Base-by-base conservation (phyloP, 2,329 filamentous ascomycete species). In the Helotiales sp. region DNA sequence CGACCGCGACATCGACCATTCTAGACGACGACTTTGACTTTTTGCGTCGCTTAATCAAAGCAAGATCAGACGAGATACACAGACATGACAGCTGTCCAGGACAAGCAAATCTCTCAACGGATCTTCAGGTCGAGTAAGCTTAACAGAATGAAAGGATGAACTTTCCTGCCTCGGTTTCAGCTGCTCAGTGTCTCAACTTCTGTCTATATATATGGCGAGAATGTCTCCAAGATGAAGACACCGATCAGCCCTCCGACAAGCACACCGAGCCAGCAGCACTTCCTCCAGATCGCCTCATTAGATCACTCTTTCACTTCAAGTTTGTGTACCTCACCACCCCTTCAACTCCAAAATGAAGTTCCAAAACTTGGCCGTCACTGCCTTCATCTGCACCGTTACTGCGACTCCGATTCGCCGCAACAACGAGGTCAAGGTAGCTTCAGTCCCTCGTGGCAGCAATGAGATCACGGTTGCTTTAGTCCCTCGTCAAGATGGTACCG, bases 281-380 rank as follows among this genome's bases (percentile, higher is more conserved):
- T 19, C n/a, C n/a, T n/a, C n/a, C n/a, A n/a, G n/a, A 17, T 19
- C 8, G 36, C 9, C 19, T 40, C 15, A 40, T 17, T 7, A 40
- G 36, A 40, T 19, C 36, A 17, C 15, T 40, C 6, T 19, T 19
- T 40, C 36, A 40, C 17, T 40, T 40, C 17, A 5, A 19, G 17
- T 19, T 4, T 19, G 5, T 17, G 9, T 7, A 7, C 15, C 10
- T 10, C 36, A 22, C 36, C 15, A 19, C 3, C 10, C 10, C 36
- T 17, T 29, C 30, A 48, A 38, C 29, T 36, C 15, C 42, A 54
- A 54, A 48, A 54, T 54, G 52, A 54, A 48, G 15, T 54, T 54
- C 19, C 52, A 54, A 48, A 25, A 19, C 12, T 25, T 29, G 5
- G 33, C 30, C 19, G 30, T 48, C 15, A 42, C 31, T n/a, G 42